Conservation (phyloP, 176 grass and related monocot genomes). For the Metroxylon sagu region DNA sequence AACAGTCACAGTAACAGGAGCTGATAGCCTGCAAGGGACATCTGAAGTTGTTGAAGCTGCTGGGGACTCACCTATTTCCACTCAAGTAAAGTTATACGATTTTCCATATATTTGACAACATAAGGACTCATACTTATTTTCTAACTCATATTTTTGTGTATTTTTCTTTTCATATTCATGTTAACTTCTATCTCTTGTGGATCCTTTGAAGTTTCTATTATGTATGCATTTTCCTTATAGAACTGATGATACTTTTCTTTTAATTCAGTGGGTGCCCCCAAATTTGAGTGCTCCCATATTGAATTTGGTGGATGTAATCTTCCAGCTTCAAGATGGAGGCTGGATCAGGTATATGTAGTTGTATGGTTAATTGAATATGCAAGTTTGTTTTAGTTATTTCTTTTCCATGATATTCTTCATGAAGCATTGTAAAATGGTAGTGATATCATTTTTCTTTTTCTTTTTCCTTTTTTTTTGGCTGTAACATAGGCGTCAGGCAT, state of each 20-base stretch:
- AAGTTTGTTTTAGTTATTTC: not conserved
- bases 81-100: slow-evolving; percentile 45
- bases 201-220: no score
- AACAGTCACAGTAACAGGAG: slow-evolving; percentile 25
- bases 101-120: slow-evolving; percentile 1
- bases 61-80: slow-evolving; percentile 34
- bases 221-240: no score
- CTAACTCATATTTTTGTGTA: no score
- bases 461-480: slow-evolving; percentile 14
- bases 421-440: not conserved
- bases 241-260: not conserved
- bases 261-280: slow-evolving; percentile 78
- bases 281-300: slow-evolving; percentile 91
- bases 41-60: slow-evolving; percentile 50
- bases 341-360: slow-evolving; percentile 77
- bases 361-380: not conserved
- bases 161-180: no score
- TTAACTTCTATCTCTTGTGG: no score
- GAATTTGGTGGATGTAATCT: slow-evolving; percentile 93
- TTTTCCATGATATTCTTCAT: no score
- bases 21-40: slow-evolving; percentile 22
- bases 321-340: slow-evolving; percentile 91
- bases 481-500: slow-evolving; percentile 68
- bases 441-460: not conserved
- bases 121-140: no score